These are phyloP conservation scores for Thalassiosira profunda DNA, from an alignment of 108 stramenopile genomes.

Conservation along the genomic window DNA sequence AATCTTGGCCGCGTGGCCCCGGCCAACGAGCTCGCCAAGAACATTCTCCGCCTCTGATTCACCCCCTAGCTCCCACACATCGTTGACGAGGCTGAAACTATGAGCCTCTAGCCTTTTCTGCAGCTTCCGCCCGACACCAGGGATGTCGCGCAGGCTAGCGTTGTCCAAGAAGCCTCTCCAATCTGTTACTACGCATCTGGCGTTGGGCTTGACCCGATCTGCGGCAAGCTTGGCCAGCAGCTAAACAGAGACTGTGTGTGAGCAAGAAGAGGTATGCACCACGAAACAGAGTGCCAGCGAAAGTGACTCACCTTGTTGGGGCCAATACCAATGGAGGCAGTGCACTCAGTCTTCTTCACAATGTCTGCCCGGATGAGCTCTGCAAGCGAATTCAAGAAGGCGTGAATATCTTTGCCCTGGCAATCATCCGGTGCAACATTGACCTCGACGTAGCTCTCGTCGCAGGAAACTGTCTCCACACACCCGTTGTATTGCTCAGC, in stretches of 20 bases:
- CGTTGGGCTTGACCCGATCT: constrained; percentile 90
- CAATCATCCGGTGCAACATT: constrained; percentile 38
- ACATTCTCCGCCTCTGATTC: constrained; percentile 57
- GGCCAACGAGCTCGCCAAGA: constrained; percentile 71
- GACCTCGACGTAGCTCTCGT: constrained; percentile 92
- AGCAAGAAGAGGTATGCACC: background rate
- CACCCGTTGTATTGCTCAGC: constrained; percentile 67
- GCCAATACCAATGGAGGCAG: constrained; percentile 90
- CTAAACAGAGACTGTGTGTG: constrained; percentile 3
- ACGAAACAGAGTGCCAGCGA: background rate
- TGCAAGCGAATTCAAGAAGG: constrained; percentile 23
- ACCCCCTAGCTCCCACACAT: constrained; percentile 90
- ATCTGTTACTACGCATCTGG: constrained; percentile 72
- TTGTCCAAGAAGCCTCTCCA: constrained; percentile 59
- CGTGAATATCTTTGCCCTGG: constrained; percentile 19
- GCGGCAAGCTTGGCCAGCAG: constrained; percentile 93
- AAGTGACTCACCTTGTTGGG: constrained; percentile 60
- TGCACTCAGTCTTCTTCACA: constrained; percentile 80
- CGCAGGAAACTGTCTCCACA: constrained; percentile 93
- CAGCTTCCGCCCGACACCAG: constrained; percentile 86
- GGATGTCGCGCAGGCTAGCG: constrained; percentile 82
- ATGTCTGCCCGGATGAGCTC: constrained; percentile 76
- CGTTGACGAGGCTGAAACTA: constrained; percentile 67
- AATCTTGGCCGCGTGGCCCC: constrained; percentile 75
- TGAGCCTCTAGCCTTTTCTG: constrained; percentile 64